Conservation (phyloP, 2,329 filamentous ascomycete genomes). For the Aspergillus ochraceus region DNA sequence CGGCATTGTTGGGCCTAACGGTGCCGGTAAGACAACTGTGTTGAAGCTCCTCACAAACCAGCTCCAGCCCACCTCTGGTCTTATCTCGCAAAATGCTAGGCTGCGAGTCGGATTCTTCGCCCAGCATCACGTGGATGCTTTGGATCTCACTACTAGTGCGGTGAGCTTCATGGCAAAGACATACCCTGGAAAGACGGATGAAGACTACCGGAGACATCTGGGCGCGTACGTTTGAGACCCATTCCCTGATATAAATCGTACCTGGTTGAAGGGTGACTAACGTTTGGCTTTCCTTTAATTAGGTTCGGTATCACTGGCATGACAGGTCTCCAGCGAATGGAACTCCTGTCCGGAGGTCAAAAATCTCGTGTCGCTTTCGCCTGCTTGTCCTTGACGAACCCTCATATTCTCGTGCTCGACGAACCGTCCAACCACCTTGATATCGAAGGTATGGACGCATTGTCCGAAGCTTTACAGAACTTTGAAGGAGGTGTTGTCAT, state of each 20-base stretch:
- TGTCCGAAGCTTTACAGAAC: slow-evolving; percentile 76
- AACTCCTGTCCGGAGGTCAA: slow-evolving; percentile 87
- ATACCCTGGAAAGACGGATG: slow-evolving; percentile 87
- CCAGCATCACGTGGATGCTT: slow-evolving; percentile 95
- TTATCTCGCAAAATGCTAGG: slow-evolving; percentile 86
- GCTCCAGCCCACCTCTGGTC: slow-evolving; percentile 70
- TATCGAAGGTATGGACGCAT: slow-evolving; percentile 98
- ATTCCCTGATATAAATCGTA: background rate
- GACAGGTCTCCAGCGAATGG: slow-evolving; percentile 96
- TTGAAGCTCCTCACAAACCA: slow-evolving; percentile 94
- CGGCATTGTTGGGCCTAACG: slow-evolving; percentile 98
- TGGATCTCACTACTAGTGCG: slow-evolving; percentile 84
- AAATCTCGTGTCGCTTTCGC: slow-evolving; percentile 98
- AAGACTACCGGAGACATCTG: slow-evolving; percentile 93
- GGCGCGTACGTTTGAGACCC: slow-evolving; percentile 68
- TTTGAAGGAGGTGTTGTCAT: slow-evolving; percentile 96
- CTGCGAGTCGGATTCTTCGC: slow-evolving; percentile 95
- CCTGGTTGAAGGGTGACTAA: background rate
- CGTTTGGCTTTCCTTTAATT: background rate
- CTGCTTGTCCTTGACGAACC: slow-evolving; percentile 89
- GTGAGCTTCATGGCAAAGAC: slow-evolving; percentile 95
- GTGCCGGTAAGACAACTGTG: slow-evolving; percentile 98
- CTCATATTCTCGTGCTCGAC: slow-evolving; percentile 95
- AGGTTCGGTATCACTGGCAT: slow-evolving; percentile 79
- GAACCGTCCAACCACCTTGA: slow-evolving; percentile 98